Base-by-base conservation (phyloP, 805 yeast genomes). In the Scheffersomyces spartinae region DNA sequence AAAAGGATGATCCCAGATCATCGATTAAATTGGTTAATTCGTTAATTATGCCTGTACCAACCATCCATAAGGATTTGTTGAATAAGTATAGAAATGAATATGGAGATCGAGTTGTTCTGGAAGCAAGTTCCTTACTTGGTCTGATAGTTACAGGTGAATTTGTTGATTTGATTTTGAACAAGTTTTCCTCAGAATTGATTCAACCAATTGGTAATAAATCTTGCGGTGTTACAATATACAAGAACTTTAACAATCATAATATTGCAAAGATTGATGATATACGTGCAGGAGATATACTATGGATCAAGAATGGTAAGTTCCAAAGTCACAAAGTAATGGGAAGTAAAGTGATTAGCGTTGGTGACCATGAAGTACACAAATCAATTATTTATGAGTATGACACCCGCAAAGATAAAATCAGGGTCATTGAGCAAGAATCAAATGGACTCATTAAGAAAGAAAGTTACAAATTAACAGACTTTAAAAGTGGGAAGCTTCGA, bases 211-310 rank as follows among this genome's bases (percentile, higher is more conserved):
- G 84, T 0, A 47, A 53, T 18, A 72, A 78, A 37, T 66, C 81
- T 1, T 81, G 59, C 46, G 97, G 97, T 20, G 76, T 67, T n/a
- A 63, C 68, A 13, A 63, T 79, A 33, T 85, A 75, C 51, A 56
- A 61, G 35, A 79, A 67, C 36, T 28, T 34, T 27, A 55, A 52
- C 36, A 47, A 52, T 26, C 33, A 34, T 24, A 47, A 43, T 28
- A 66, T 72, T 5, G 52, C 63, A 9, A 73, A 68, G 36, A 40
- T 53, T 16, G 84, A 72, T 28, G 79, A 73, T 20, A 68, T 85
- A 28, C 63, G 68, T 24, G 76, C 93, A 0, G 98, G 98, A 32
- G 97, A 91, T 48, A 63, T 88, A 7, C 51, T 84, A 21, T 80
- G 84, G 26, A 68, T 84, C 34, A 69, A 75, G 40, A 73, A 73